Evolutionary conservation across 2,329 filamentous ascomycete genomes (phyloP).

Genomic region (Ilyonectria destructans): DNA sequence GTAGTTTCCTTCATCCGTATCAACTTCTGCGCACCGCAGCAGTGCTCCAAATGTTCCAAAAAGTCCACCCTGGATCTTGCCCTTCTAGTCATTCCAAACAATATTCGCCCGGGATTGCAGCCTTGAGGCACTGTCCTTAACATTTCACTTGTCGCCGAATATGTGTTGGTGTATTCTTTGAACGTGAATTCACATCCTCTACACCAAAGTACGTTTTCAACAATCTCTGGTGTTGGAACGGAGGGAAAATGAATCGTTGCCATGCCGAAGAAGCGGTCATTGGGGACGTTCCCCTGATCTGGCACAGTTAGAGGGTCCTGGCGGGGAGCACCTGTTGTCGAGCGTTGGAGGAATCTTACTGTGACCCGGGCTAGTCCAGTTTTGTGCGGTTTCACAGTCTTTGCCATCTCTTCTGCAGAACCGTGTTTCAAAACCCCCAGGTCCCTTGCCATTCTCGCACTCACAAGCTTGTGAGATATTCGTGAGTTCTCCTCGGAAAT

Average conservation of each 20-base stretch:
- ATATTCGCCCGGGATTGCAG: neutral
- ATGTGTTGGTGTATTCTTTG: neutral
- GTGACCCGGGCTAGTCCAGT: too few species aligned
- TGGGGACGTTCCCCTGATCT: constrained; percentile 3
- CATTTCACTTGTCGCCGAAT: neutral
- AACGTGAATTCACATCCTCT: constrained; percentile 14
- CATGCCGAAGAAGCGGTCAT: constrained; percentile 23
- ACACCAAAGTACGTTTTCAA: constrained; percentile 24
- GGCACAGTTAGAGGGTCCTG: constrained; percentile 5
- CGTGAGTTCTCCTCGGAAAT: neutral
- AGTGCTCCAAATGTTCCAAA: too few species aligned
- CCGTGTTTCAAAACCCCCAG: constrained; percentile 12
- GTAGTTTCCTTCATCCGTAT: too few species aligned
- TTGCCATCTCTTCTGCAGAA: neutral
- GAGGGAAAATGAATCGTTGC: constrained; percentile 27
- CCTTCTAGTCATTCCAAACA: too few species aligned
- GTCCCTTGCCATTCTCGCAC: constrained; percentile 18
- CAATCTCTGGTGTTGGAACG: neutral
- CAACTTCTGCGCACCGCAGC: too few species aligned
- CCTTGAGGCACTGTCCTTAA: neutral
- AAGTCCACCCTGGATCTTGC: too few species aligned
- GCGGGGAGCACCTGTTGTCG: neutral
- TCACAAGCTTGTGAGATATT: constrained; percentile 11
- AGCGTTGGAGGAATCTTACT: neutral
- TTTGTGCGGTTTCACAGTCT: too few species aligned